phyloP scores from a whole-genome alignment of 768 basidiomycete genomes.

The Suillus placidus region DNA sequence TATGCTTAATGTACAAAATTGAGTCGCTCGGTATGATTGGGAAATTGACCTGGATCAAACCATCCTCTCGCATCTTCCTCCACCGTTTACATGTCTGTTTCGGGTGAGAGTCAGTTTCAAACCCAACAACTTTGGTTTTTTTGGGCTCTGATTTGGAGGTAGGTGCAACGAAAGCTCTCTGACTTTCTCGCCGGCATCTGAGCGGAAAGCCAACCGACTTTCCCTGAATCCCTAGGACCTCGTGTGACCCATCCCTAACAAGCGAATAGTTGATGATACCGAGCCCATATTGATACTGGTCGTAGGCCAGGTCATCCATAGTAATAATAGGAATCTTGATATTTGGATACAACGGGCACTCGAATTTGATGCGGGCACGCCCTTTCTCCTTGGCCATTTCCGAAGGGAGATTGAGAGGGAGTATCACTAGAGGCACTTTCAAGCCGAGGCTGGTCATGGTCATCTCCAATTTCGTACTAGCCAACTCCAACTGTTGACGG shows the following conservation, averaged over 20 bases:
- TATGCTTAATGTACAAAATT: too few relatives aligned
- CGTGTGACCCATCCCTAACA: neutral
- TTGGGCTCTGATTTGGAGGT: too few relatives aligned
- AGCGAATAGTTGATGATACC: constrained; percentile 1
- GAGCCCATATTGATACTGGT: neutral
- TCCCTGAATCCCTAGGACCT: neutral
- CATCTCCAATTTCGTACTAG: neutral
- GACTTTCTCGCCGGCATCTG: neutral
- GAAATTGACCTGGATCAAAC: too few relatives aligned
- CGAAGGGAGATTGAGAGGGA: neutral
- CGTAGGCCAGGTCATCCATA: neutral
- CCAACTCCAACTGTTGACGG: neutral
- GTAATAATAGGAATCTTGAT: neutral
- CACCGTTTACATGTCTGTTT: too few relatives aligned
- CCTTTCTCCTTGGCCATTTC: neutral
- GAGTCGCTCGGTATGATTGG: too few relatives aligned
- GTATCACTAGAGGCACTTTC: neutral
- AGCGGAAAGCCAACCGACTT: neutral
- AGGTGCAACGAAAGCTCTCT: too few relatives aligned
- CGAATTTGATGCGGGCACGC: neutral
- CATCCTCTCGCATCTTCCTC: too few relatives aligned
- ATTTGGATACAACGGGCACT: neutral
- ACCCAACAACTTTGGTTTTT: too few relatives aligned
- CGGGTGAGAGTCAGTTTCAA: too few relatives aligned
- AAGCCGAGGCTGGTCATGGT: neutral